These are phyloP conservation scores for Alternaria sp. DNA, from an alignment of 2,329 filamentous ascomycete species.

Conservation along the genomic window DNA sequence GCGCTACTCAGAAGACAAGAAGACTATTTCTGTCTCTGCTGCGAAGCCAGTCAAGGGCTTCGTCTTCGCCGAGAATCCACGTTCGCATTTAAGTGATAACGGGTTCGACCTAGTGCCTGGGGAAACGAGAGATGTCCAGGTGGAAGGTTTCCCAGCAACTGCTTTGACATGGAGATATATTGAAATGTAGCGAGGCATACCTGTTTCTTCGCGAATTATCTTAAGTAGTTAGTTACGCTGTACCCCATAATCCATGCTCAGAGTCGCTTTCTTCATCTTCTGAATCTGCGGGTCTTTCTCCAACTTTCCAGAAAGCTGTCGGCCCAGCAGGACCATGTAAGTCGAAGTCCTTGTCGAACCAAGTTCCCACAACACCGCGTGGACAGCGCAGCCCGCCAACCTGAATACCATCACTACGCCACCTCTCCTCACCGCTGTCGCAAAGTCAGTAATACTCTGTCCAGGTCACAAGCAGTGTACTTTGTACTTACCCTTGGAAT, in stretches of 20 bases:
- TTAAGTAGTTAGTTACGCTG: neutral
- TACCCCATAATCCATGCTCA: neutral
- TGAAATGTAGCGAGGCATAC: constrained; percentile 16
- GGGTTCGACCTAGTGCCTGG: constrained; percentile 40
- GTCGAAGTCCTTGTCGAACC: constrained; percentile 80
- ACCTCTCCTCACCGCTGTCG: constrained; percentile 69
- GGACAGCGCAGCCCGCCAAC: constrained; percentile 71
- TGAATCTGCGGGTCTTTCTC: constrained; percentile 50
- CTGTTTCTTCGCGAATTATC: neutral
- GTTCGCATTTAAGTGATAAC: constrained; percentile 35
- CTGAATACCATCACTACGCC: constrained; percentile 80
- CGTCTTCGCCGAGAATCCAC: constrained; percentile 54
- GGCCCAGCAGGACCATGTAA: constrained; percentile 75
- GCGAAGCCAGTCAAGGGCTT: constrained; percentile 65
- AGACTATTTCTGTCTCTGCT: constrained; percentile 54
- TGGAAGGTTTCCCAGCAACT: constrained; percentile 16
- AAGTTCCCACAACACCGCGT: constrained; percentile 75
- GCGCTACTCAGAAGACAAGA: constrained; percentile 43
- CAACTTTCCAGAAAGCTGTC: constrained; percentile 80
- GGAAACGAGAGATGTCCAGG: constrained; percentile 22
- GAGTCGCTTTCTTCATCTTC: constrained; percentile 19
- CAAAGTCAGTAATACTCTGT: constrained; percentile 32
- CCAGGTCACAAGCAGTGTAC: neutral
- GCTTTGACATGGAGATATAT: constrained; percentile 33
- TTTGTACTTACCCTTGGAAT: constrained; percentile 56